Conservation (phyloP, 1,139 yeast species). For the Protomyces lactucae-debilis region DNA sequence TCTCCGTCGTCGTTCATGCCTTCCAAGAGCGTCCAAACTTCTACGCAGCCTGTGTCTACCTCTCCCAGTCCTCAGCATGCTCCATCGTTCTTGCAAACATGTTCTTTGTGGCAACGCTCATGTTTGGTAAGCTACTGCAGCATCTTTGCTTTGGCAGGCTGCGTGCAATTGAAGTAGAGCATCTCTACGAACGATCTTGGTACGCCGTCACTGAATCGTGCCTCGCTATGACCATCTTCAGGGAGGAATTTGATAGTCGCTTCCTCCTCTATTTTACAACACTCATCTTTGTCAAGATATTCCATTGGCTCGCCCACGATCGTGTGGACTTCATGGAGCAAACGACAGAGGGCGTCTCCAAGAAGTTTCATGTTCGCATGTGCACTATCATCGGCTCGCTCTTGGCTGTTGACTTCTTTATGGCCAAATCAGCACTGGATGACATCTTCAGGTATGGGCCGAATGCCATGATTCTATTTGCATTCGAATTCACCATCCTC, state of each 20-base stretch:
- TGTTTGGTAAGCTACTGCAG: constrained; percentile 48
- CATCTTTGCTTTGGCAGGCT: constrained; percentile 66
- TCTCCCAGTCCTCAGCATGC: constrained; percentile 45
- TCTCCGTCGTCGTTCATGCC: constrained; percentile 39
- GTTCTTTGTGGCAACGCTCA: constrained; percentile 43
- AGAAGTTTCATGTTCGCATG: constrained; percentile 38
- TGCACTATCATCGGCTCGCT: constrained; percentile 45
- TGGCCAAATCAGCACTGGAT: constrained; percentile 55
- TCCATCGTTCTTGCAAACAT: constrained; percentile 44
- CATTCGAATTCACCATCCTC: constrained; percentile 69
- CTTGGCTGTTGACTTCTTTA: constrained; percentile 48
- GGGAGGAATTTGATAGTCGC: constrained; percentile 53
- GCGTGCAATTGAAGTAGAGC: constrained; percentile 70
- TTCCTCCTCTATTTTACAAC: constrained; percentile 40
- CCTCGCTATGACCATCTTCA: constrained; percentile 59
- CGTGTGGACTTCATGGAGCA: constrained; percentile 38
- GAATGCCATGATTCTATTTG: constrained; percentile 56
- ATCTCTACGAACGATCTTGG: constrained; percentile 62
- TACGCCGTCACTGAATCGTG: constrained; percentile 63
- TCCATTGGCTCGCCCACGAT: constrained; percentile 64
- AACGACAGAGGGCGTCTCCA: constrained; percentile 32
- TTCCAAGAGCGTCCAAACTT: constrained; percentile 43
- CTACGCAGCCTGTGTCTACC: constrained; percentile 46
- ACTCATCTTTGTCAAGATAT: constrained; percentile 56
- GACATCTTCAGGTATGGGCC: constrained; percentile 49